phyloP scores from a whole-genome alignment of 495 filamentous ascomycete genomes.

The Tuber aestivum region DNA sequence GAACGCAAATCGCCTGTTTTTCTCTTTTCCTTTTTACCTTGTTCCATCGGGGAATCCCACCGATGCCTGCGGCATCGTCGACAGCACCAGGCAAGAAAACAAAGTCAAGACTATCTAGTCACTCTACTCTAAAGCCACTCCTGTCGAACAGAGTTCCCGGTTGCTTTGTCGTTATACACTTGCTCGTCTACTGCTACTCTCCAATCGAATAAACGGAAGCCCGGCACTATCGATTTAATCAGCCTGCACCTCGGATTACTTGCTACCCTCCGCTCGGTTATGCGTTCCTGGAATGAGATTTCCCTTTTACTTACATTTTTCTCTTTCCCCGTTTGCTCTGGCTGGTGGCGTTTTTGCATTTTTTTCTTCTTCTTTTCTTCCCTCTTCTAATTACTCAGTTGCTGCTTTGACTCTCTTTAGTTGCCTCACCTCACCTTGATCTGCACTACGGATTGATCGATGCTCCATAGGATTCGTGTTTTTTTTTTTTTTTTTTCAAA shows the following conservation, averaged over 20 bases:
- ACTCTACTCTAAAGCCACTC: neutral
- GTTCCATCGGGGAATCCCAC: neutral
- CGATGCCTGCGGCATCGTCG: neutral
- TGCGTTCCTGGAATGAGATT: neutral
- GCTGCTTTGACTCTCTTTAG: neutral
- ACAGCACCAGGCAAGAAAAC: neutral
- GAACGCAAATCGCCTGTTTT: neutral
- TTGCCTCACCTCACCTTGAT: neutral
- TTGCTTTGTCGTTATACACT: constrained; percentile 3
- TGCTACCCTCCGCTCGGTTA: neutral
- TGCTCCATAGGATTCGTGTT: neutral
- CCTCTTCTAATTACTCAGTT: neutral
- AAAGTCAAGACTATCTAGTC: neutral
- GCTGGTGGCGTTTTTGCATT: neutral
- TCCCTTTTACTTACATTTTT: neutral
- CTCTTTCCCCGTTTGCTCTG: neutral
- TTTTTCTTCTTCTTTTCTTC: neutral
- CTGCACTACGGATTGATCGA: neutral
- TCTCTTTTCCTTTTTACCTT: neutral
- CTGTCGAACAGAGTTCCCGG: neutral
- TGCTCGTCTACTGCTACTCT: neutral
- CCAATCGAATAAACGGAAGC: neutral
- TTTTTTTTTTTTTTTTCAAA: neutral
- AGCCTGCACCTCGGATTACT: neutral
- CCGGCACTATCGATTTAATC: neutral